These are phyloP conservation scores for Yamadazyma sp. DNA, from an alignment of 805 yeast genomes.

Conservation along the genomic window DNA sequence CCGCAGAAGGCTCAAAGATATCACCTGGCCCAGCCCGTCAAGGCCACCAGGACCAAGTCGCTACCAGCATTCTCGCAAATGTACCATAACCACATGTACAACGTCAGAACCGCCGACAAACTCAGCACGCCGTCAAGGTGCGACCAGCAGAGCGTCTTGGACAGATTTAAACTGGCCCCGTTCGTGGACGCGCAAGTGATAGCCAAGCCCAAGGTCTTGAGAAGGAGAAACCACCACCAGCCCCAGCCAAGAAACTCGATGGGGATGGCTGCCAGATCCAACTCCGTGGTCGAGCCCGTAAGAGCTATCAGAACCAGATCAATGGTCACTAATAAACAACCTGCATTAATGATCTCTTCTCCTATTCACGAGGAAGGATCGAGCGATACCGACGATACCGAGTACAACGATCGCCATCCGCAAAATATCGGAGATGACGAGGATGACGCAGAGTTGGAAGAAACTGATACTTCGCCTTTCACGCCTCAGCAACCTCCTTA, in stretches of 20 bases:
- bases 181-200: slow-evolving; percentile 42
- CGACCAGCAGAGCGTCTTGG: slow-evolving; percentile 42
- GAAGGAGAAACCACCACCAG: slow-evolving; percentile 16
- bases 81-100: slow-evolving; percentile 39
- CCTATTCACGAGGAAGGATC: slow-evolving; percentile 42
- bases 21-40: slow-evolving; percentile 22
- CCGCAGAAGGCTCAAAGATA: slow-evolving; percentile 14
- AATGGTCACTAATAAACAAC: slow-evolving; percentile 32
- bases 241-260: neutral
- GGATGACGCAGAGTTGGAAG: slow-evolving; percentile 22
- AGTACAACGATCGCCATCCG: slow-evolving; percentile 26
- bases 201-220: slow-evolving; percentile 32
- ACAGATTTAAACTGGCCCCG: slow-evolving; percentile 47
- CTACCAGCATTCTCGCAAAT: slow-evolving; percentile 41
- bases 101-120: slow-evolving; percentile 43
- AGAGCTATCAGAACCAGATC: slow-evolving; percentile 45
- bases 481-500: slow-evolving; percentile 44
- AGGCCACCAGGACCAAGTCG: slow-evolving; percentile 46
- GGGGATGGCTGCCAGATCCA: slow-evolving; percentile 7
- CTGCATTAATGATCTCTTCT: slow-evolving; percentile 35
- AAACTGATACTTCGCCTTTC: slow-evolving; percentile 35
- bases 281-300: slow-evolving; percentile 25
- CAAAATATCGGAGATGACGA: slow-evolving; percentile 28
- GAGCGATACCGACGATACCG: slow-evolving; percentile 41
- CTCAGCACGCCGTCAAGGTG: slow-evolving; percentile 36